Evolutionary conservation across 768 basidiomycete genomes (phyloP).

Genomic region (Mycena galopus): DNA sequence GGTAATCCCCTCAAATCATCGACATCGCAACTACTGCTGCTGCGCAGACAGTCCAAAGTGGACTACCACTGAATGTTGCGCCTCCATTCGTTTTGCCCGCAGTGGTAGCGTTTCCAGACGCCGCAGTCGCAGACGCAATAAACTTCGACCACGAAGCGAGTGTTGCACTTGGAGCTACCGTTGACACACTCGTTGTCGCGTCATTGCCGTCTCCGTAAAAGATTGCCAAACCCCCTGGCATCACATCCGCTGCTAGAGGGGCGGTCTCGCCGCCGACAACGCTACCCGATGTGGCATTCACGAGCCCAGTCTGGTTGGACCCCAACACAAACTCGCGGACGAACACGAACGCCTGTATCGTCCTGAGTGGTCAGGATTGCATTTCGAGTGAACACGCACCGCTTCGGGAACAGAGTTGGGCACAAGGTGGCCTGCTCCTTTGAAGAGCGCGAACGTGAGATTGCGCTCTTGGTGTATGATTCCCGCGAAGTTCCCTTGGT

Average conservation of each 20-base stretch:
- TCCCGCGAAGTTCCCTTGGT: slow-evolving; percentile 58
- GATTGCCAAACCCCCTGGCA: slow-evolving; percentile 57
- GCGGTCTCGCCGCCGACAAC: slow-evolving; percentile 62
- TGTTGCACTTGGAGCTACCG: slow-evolving; percentile 51
- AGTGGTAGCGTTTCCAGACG: neutral
- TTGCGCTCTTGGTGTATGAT: slow-evolving; percentile 68
- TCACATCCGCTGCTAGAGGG: slow-evolving; percentile 49
- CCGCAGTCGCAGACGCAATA: slow-evolving; percentile 43
- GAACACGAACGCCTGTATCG: slow-evolving; percentile 56
- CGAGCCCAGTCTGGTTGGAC: slow-evolving; percentile 60
- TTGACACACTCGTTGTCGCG: slow-evolving; percentile 50
- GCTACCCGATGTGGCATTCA: slow-evolving; percentile 41
- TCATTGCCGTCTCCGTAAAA: slow-evolving; percentile 52
- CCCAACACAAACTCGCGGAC: slow-evolving; percentile 64
- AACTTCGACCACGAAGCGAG: slow-evolving; percentile 50
- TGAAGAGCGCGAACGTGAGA: slow-evolving; percentile 46
- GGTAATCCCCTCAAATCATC: neutral
- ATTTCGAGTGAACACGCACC: neutral
- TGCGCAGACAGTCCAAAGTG: neutral
- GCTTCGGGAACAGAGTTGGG: slow-evolving; percentile 31
- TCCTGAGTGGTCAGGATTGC: neutral
- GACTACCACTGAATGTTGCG: neutral
- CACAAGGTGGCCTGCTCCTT: slow-evolving; percentile 37
- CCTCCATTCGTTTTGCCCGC: neutral
- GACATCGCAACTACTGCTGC: neutral